These are phyloP conservation scores for Polytrichum formosum DNA, from an alignment of 225 moss, liverwort and hornwort genomes.

Conservation along the genomic window DNA sequence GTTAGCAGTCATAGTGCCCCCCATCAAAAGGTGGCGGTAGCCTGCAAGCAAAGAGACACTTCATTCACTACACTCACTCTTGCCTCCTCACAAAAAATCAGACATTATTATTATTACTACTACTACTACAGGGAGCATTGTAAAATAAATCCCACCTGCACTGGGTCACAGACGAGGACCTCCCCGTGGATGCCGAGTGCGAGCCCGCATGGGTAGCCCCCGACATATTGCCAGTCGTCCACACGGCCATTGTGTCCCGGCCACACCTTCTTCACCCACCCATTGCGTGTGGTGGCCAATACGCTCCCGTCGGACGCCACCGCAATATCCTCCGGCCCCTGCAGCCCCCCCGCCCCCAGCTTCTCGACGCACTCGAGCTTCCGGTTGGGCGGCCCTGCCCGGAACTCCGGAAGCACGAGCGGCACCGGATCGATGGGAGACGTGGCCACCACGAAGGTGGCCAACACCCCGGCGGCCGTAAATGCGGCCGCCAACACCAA, in stretches of 20 bases:
- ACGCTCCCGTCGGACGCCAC: slow-evolving; percentile 21
- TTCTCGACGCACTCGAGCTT: slow-evolving; percentile 36
- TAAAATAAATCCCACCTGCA: slow-evolving; percentile 6
- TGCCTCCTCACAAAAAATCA: too few relatives aligned
- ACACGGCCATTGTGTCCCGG: slow-evolving; percentile 27
- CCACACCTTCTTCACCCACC: slow-evolving; percentile 55
- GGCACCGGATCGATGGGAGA: slow-evolving; percentile 37
- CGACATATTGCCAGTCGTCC: slow-evolving; percentile 34
- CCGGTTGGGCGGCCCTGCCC: not conserved
- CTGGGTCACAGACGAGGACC: slow-evolving; percentile 43
- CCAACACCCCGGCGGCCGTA: slow-evolving; percentile 11
- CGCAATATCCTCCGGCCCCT: slow-evolving; percentile 34
- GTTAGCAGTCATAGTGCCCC: too few relatives aligned
- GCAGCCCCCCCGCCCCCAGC: slow-evolving; percentile 32
- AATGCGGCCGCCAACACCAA: not conserved
- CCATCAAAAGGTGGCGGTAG: too few relatives aligned
- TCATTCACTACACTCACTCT: too few relatives aligned
- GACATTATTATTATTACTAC: too few relatives aligned
- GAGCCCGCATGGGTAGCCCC: slow-evolving; percentile 34
- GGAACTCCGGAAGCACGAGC: slow-evolving; percentile 21
- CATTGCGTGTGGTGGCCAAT: slow-evolving; percentile 33
- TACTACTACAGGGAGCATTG: too few relatives aligned
- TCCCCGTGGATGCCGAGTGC: slow-evolving; percentile 39
- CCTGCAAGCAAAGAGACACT: too few relatives aligned
- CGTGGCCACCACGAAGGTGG: slow-evolving; percentile 17